Evolutionary conservation across 306 rosid genomes (phyloP).

Genomic region (Quercus mongolica): DNA sequence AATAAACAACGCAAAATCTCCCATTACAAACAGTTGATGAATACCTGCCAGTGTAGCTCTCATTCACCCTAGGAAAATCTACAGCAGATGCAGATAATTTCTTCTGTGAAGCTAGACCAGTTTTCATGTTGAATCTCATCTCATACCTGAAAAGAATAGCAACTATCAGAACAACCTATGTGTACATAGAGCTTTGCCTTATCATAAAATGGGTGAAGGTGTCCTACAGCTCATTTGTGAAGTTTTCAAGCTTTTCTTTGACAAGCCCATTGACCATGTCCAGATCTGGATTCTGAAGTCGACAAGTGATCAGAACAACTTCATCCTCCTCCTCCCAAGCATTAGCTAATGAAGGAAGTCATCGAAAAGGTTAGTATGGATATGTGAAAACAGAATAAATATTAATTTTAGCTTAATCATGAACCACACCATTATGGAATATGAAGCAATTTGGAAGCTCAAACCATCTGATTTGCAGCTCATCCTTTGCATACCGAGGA

Average conservation of each 20-base stretch:
- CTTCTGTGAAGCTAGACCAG: conserved; percentile 74
- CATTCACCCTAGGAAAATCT: conserved; percentile 95
- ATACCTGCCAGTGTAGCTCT: conserved; percentile 92
- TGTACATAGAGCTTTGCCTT: conserved; percentile 3
- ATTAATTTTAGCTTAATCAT: neutral
- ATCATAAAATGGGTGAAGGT: conserved; percentile 7
- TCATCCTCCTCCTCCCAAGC: conserved; percentile 99
- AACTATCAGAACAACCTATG: conserved; percentile 13
- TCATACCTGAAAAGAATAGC: conserved; percentile 60
- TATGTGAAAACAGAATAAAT: neutral
- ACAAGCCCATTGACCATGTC: conserved; percentile 60
- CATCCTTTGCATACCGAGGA: conserved; percentile 92
- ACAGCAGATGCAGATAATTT: conserved; percentile 70
- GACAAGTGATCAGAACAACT: conserved; percentile 89
- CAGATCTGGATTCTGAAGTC: conserved; percentile 66
- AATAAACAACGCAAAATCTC: neutral
- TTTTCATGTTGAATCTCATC: conserved; percentile 85
- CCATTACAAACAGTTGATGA: neutral
- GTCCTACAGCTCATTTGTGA: conserved; percentile 76
- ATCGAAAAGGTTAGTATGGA: conserved; percentile 22
- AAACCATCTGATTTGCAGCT: conserved; percentile 79
- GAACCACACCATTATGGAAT: conserved; percentile 76
- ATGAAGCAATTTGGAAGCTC: conserved; percentile 98
- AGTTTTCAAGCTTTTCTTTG: conserved; percentile 76
- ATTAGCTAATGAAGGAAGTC: conserved; percentile 49